Base-by-base conservation (phyloP, 208 protist species). In the Herpetomonas samuelpessoai region DNA sequence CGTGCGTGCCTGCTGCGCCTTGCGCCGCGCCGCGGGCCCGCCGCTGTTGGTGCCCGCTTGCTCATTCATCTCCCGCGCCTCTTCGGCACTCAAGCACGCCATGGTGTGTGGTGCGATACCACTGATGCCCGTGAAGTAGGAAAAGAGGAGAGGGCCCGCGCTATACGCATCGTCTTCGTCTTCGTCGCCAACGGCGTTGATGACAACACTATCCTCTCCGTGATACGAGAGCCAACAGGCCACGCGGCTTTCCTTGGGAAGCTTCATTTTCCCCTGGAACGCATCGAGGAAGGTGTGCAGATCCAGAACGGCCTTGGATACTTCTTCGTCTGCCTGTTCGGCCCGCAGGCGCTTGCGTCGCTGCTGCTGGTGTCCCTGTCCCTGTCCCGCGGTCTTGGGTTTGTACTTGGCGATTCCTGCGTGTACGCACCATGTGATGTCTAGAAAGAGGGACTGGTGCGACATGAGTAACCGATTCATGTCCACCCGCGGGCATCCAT, bases 401-500 rank as follows among this genome's bases (percentile, higher is more conserved):
- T 41, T 41, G 35, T 41, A 41, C 35, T 41, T 41, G 35, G 35
- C 35, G 6, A 41, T 14, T 6, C 35, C 35, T 6, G 35, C 35
- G 35, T 41, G 35, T 14, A 41, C 35, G 35, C 35, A 41, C 35
- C 35, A 41, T 6, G 35, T 41, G 35, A 41, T 41, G 35, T 41
- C 56, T 44, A 61, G 44, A 24, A 61, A 24, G 16, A 61, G 22
- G 44, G 26, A 39, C 24, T 61, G 56, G 27, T 61, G 56, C 3
- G 56, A 26, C 35, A 61, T 24, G 26, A 61, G 56, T 0, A 61
- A 12, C 7, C 10, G 12, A 0, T 61, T 41, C 2, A 61, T 38
- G 14, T 35, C 44, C 14, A 61, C 38, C 48, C 65, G 25, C 25
- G 49, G 48, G 31, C 65, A 60, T 70, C 48, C 29, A 14, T 41